A percentile compares a stretch with the other conserved stretches of the same genome.
Evolutionary conservation across 73 alveolate species (phyloP).

Genomic region (Paramecium sexaurelia): DNA sequence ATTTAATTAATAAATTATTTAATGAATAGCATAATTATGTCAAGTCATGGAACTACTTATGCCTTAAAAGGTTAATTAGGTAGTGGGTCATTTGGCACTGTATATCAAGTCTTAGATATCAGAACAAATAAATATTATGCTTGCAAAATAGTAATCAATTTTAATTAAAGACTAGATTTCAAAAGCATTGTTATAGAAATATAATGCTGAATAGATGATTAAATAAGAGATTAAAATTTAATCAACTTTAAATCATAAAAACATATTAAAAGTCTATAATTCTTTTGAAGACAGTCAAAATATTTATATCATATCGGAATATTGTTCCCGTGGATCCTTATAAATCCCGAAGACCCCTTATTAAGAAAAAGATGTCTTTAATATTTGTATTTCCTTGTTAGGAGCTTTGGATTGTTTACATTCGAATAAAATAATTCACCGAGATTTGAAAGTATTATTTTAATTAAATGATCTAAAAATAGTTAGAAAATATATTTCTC

Average conservation of each 20-base stretch:
- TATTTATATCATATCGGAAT: slow-evolving; percentile 20
- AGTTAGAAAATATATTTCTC: slow-evolving; percentile 2
- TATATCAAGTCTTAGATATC: not conserved
- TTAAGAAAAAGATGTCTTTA: not conserved
- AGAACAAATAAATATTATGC: not conserved
- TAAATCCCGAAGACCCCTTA: not conserved
- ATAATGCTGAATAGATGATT: slow-evolving; percentile 21
- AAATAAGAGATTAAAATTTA: slow-evolving; percentile 11
- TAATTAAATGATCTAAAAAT: not conserved
- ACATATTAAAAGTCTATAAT: slow-evolving; percentile 3
- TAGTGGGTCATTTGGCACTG: slow-evolving; percentile 22
- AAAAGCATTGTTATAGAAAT: not conserved
- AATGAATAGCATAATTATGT: not conserved
- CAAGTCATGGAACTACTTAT: not conserved
- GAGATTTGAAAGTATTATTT: slow-evolving; percentile 37
- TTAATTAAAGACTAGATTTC: slow-evolving; percentile 12
- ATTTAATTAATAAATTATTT: not conserved
- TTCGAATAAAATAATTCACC: not conserved
- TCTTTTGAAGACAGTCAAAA: not conserved
- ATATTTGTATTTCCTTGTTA: not conserved
- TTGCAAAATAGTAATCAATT: not conserved
- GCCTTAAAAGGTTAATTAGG: not conserved
- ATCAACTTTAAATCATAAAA: not conserved
- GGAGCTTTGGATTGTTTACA: slow-evolving; percentile 43
- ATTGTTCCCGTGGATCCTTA: not conserved